Percentiles rank a stretch among this genome's conserved stretches.
These are phyloP conservation scores for Candida koratica DNA, from an alignment of 805 yeast genomes.

Conservation along the genomic window DNA sequence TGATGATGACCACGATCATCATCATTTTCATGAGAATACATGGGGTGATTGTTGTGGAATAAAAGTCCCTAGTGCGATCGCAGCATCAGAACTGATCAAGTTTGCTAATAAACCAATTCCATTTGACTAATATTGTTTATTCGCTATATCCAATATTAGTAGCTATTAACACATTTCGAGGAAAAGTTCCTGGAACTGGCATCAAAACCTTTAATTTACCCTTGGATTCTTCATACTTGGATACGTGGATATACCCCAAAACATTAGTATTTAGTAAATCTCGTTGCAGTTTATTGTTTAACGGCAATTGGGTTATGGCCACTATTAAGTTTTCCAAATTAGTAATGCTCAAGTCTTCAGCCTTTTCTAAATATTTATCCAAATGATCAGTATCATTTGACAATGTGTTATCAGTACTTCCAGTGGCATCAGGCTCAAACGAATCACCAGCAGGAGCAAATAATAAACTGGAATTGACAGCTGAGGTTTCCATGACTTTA, in stretches of 20 bases:
- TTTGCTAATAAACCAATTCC: constrained; percentile 41
- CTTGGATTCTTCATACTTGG: constrained; percentile 71
- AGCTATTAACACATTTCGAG: constrained; percentile 66
- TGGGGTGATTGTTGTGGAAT: constrained; percentile 99
- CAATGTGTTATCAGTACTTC: constrained; percentile 17
- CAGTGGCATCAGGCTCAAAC: constrained; percentile 26
- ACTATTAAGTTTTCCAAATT: constrained; percentile 72
- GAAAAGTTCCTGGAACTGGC: constrained; percentile 86
- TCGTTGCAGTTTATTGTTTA: constrained; percentile 34
- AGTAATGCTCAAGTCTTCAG: constrained; percentile 45
- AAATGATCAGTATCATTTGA: constrained; percentile 25
- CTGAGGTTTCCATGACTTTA: constrained; percentile 49
- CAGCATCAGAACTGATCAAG: constrained; percentile 62
- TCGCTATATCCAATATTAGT: constrained; percentile 84
- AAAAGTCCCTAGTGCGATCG: constrained; percentile 91
- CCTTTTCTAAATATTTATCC: constrained; percentile 30
- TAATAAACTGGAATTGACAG: constrained; percentile 31
- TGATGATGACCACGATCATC: constrained; percentile 17
- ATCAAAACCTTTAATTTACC: constrained; percentile 65
- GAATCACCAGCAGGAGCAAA: constrained; percentile 44
- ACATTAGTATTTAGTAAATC: constrained; percentile 57
- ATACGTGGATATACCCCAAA: constrained; percentile 72
- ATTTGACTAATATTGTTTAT: constrained; percentile 55
- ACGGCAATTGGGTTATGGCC: constrained; percentile 47
- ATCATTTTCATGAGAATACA: constrained; percentile 38